phyloP scores from a whole-genome alignment of 2,329 filamentous ascomycete species.

The Cladophialophora carrionii region DNA sequence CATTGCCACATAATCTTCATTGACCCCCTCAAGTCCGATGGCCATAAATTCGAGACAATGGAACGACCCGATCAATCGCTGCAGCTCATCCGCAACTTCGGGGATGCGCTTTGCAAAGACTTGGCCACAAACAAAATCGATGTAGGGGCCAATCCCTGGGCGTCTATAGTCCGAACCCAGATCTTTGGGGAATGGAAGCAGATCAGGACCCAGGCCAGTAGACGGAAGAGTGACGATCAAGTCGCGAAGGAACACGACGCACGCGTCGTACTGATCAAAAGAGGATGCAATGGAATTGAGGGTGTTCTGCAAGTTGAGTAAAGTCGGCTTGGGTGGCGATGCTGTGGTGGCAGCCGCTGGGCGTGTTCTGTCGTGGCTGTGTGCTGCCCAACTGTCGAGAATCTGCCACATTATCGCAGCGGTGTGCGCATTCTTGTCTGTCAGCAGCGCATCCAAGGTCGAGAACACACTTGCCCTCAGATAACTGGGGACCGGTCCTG shows the following conservation, averaged over 20 bases:
- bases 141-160: constrained; percentile 86
- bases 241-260: constrained; percentile 74
- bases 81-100: constrained; percentile 67
- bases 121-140: constrained; percentile 85
- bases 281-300: constrained; percentile 74
- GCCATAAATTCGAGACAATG: constrained; percentile 83
- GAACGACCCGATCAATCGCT: constrained; percentile 73
- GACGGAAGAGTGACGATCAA: constrained; percentile 66
- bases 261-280: constrained; percentile 83
- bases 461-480: constrained; percentile 83
- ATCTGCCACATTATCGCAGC: constrained; percentile 65
- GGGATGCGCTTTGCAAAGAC: constrained; percentile 70
- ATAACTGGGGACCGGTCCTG: constrained; percentile 73
- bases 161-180: constrained; percentile 76
- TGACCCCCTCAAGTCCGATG: constrained; percentile 81
- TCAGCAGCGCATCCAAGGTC: constrained; percentile 74
- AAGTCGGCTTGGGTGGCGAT: constrained; percentile 46
- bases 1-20: constrained; percentile 76
- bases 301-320: constrained; percentile 59
- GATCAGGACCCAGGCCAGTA: constrained; percentile 57
- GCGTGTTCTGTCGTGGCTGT: constrained; percentile 31
- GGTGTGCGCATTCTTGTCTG: constrained; percentile 69
- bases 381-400: constrained; percentile 37
- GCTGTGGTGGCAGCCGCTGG: constrained; percentile 18
- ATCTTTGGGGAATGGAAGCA: constrained; percentile 81